Conservation (phyloP, 2,329 filamentous ascomycete species). For the Trichoderma brevicompactum region DNA sequence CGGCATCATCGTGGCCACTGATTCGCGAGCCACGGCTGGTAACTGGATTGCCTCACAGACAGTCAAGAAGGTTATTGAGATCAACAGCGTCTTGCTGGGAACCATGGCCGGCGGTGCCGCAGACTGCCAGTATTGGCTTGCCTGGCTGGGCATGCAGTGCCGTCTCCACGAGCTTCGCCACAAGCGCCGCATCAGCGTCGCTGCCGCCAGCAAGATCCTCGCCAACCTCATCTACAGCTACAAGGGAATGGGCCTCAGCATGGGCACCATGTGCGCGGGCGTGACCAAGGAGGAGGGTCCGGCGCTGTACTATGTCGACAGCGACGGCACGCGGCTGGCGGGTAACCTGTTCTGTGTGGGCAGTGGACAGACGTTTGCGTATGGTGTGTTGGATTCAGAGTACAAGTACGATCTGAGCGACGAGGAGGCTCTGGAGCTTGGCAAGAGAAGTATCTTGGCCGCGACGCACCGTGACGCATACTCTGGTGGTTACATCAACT, state of each 20-base stretch:
- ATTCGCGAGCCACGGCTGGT: conserved; percentile 94
- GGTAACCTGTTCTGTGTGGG: conserved; percentile 99
- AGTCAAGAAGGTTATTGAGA: conserved; percentile 99
- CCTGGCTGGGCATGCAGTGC: conserved; percentile 98
- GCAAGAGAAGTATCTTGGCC: conserved; percentile 88
- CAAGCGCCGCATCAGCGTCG: conserved; percentile 97
- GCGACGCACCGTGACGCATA: conserved; percentile 98
- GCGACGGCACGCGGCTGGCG: conserved; percentile 85
- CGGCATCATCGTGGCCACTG: conserved; percentile 97
- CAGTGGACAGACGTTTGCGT: conserved; percentile 97
- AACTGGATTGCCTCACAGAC: conserved; percentile 99
- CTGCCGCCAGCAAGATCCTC: conserved; percentile 96
- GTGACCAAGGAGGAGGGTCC: conserved; percentile 95
- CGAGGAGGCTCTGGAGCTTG: conserved; percentile 88
- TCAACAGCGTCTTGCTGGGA: conserved; percentile 89
- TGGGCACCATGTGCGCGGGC: conserved; percentile 99
- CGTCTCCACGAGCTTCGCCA: conserved; percentile 98
- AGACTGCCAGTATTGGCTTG: conserved; percentile 99
- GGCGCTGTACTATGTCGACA: conserved; percentile 97
- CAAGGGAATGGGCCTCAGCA: conserved; percentile 98
- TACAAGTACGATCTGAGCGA: conserved; percentile 88
- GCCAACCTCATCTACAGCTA: conserved; percentile 98
- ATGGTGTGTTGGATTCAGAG: conserved; percentile 95
- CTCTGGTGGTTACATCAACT: conserved; percentile 97
- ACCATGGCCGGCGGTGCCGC: conserved; percentile 99